Evolutionary conservation across 148 eudicot genomes (phyloP).

Genomic region (Rhododendron molle): DNA sequence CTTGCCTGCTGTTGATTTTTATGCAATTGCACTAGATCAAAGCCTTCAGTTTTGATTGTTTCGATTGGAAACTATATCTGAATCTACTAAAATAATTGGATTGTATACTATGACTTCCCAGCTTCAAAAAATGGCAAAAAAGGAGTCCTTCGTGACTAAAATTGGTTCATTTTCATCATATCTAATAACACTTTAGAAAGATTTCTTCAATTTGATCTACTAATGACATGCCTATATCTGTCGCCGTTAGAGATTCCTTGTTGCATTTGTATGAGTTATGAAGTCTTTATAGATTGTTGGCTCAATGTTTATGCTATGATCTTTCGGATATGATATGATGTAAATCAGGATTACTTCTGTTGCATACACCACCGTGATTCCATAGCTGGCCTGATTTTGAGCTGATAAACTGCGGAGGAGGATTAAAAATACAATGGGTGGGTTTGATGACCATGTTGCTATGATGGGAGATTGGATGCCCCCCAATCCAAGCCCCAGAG

Average conservation of each 20-base stretch:
- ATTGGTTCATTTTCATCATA: neutral
- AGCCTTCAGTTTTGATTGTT: neutral
- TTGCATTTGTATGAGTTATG: neutral
- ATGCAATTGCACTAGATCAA: neutral
- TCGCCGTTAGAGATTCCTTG: neutral
- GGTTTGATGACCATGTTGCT: constrained; percentile 40
- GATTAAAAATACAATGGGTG: constrained; percentile 30
- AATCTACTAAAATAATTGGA: neutral
- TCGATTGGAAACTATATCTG: neutral
- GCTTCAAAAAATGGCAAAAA: neutral
- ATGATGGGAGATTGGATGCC: constrained; percentile 44
- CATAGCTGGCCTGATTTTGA: neutral
- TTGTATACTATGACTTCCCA: neutral
- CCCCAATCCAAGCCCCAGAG: constrained; percentile 44
- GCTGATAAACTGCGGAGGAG: neutral
- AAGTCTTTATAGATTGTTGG: neutral
- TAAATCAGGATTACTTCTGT: neutral
- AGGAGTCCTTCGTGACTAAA: neutral
- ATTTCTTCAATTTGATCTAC: neutral
- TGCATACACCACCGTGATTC: neutral
- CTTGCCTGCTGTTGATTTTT: neutral
- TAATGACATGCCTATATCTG: neutral
- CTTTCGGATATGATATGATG: neutral
- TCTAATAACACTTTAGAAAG: neutral
- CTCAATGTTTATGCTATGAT: neutral